Evolutionary conservation across 768 basidiomycete species (phyloP), one percentile per base, ranked within the genome.

Genomic region (Kwoniella sp.): DNA sequence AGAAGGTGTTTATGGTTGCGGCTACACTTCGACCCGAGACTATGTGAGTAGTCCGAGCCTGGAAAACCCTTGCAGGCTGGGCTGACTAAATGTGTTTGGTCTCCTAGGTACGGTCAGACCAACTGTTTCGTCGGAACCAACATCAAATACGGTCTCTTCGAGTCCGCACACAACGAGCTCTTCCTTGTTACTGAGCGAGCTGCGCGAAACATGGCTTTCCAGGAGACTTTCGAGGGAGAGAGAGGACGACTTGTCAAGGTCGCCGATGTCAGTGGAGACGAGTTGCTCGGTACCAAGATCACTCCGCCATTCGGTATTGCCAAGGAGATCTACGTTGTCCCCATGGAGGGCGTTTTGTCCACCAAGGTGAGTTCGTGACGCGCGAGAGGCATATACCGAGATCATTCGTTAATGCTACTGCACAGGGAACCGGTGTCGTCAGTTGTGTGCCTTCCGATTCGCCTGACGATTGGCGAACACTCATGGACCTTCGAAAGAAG

Each of bases 371-470:
- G 82, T 63, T 27, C 2, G 1, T 7, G 27, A 4, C 33, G 4
- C 33, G 8, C 24, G 13, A 40, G 30, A 52, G 8, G 2, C 12
- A 17, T 27, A 36, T 15, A 2, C 21, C 12, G 49, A 10, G 2
- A 19, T 54, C 19, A 1, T n/a, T 21, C 47, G 50, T 26, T 53
- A 6, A 53, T n/a, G 33, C 33, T 12, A 12, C n/a, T 25, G 8
- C 27, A 1, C 66, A 89, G 88, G 96, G 96, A 73, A 98, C 95
- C 13, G 96, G 95, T 66, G 92, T 99, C 29, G 96, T 99, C 72
- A 96, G 94, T 4, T 98, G 92, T 44, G 94, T 96, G 6, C 94
- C 96, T 0, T 96, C 96, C 8, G 96, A 99, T 78, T 98, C 96
- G 4, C 96, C 96, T 2, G 96, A 98, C 78, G 96, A 99, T 78